A percentile compares a stretch with the other conserved stretches of the same genome.
Conservation (phyloP, 345 rosid genomes). For the Abelmoschus esculentus region DNA sequence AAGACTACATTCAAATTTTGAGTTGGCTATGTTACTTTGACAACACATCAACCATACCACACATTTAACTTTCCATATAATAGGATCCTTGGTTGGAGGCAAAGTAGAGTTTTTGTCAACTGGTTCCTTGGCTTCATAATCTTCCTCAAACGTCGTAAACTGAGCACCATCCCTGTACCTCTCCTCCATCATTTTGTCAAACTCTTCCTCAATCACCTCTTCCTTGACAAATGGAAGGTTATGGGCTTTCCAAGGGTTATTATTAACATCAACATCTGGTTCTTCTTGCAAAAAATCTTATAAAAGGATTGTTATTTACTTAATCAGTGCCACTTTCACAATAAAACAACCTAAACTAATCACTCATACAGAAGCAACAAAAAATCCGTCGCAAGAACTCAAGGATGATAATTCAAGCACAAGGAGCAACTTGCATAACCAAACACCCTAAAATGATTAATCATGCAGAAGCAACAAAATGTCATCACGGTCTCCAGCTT, state of each 20-base stretch:
- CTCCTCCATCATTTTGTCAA: conserved; percentile 80
- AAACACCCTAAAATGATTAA: background rate
- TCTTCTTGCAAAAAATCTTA: conserved; percentile 49
- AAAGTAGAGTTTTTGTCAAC: conserved; percentile 44
- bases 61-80: conserved; percentile 90
- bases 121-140: conserved; percentile 41
- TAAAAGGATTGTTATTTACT: background rate
- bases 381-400: background rate
- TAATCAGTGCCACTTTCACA: background rate
- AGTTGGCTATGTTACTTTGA: background rate
- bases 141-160: conserved; percentile 48
- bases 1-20: background rate
- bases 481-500: background rate
- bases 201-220: conserved; percentile 76
- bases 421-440: background rate
- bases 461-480: conserved; percentile 6
- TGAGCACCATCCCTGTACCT: conserved; percentile 49
- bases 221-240: conserved; percentile 51
- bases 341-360: background rate
- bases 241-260: conserved; percentile 28
- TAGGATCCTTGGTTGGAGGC: conserved; percentile 53
- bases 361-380: background rate
- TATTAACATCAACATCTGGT: conserved; percentile 32
- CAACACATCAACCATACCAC: conserved; percentile 35
- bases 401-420: background rate